phyloP scores from a whole-genome alignment of 495 filamentous ascomycete species.

The Lasiosphaeria ovina region DNA sequence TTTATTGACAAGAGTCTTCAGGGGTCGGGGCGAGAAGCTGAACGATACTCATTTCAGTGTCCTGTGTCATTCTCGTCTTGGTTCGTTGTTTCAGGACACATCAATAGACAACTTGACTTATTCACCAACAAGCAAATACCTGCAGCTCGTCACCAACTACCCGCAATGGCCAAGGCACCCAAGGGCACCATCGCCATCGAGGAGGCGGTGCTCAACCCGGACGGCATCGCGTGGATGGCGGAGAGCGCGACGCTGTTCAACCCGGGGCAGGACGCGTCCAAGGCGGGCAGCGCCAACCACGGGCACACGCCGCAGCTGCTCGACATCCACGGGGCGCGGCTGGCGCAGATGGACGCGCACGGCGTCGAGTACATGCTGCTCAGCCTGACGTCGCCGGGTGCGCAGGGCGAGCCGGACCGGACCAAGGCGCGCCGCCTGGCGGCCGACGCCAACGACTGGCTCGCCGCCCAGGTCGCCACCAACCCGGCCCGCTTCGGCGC shows the following conservation, averaged over 20 bases:
- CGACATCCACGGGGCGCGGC: constrained; percentile 49
- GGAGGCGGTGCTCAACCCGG: constrained; percentile 53
- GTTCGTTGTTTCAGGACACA: too few relatives aligned
- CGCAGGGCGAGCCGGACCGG: constrained; percentile 52
- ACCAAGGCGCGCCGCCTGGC: constrained; percentile 34
- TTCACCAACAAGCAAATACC: background rate
- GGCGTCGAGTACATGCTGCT: constrained; percentile 62
- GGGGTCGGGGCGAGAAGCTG: too few relatives aligned
- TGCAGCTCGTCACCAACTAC: constrained; percentile 32
- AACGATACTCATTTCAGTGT: too few relatives aligned
- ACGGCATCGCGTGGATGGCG: constrained; percentile 30
- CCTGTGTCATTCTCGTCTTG: too few relatives aligned
- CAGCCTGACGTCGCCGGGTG: constrained; percentile 54
- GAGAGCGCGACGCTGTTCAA: constrained; percentile 30
- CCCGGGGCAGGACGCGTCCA: constrained; percentile 17
- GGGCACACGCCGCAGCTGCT: constrained; percentile 20
- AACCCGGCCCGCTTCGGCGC: constrained; percentile 56
- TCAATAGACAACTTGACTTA: too few relatives aligned
- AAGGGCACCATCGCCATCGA: constrained; percentile 59
- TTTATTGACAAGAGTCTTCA: background rate
- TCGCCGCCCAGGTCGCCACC: constrained; percentile 49
- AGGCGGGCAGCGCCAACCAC: constrained; percentile 8
- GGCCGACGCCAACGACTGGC: constrained; percentile 56
- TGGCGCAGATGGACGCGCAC: constrained; percentile 54
- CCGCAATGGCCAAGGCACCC: constrained; percentile 30